Base-by-base conservation (phyloP, 192 early-diverging fungal genomes). In the Linnemannia hyalina region DNA sequence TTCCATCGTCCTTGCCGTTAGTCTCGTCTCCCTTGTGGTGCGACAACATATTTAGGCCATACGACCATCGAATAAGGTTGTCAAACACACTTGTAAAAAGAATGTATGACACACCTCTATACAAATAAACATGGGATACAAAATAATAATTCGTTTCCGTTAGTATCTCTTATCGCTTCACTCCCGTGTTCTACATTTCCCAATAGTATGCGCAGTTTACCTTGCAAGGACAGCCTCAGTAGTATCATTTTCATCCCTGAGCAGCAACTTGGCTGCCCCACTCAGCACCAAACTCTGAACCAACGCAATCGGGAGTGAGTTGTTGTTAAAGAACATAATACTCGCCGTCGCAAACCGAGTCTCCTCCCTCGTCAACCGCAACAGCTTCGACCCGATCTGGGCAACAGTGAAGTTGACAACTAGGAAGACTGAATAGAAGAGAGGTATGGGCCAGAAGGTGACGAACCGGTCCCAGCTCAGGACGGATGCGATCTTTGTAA, bases 21-120 rank as follows among this genome's bases (percentile, higher is more conserved):
- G 76, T 78, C 36, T 72, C 75, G 29, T 88, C 42, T 77, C 81
- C 32, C 72, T 54, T 32, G 60, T 73, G 73, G 84, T 73, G 26
- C 73, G 90, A 86, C 79, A 95, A 81, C 47, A 94, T 75, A 29
- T 90, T 89, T n/a, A 92, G 91, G 63, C 95, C 94, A 73, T 92
- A 92, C 36, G 93, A 94, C 94, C 94, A 96, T 44, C 94, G 90
- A 77, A 94, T 54, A 15, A 96, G 90, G 74, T 94, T 95, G 80
- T 92, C 92, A 41, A 95, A 93, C 38, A 94, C 91, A 41, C 91
- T 93, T 78, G 92, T 94, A 36, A 96, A 94, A 52, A 96, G 87
- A n/a, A 94, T 93, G 70, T 95, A 96, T 2, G 94, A 93, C 11
- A 95, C 89, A 11, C 93, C 93, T 72, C 94, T 92, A 60, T 92